Percentiles rank a stretch among this genome's conserved stretches.
phyloP scores from a whole-genome alignment of 768 basidiomycete genomes.

The Crucibulum laeve region DNA sequence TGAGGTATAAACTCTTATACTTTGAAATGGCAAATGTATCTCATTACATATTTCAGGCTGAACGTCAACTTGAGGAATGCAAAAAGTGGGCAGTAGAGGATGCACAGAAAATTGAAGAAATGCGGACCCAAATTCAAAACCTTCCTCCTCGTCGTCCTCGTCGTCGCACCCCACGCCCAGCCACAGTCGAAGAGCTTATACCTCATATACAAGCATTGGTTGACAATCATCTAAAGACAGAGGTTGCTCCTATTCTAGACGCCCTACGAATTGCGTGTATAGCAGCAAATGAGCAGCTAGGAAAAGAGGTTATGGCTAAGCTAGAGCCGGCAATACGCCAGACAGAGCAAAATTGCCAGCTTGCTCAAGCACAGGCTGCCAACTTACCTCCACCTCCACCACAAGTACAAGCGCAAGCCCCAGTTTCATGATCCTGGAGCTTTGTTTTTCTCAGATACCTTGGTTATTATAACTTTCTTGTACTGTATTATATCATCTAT shows the following conservation, averaged over 20 bases:
- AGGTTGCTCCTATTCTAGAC: constrained; percentile 19
- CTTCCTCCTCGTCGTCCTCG: constrained; percentile 14
- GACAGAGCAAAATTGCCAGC: constrained; percentile 23
- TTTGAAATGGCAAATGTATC: background rate
- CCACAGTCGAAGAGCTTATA: constrained; percentile 14
- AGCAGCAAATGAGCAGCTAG: constrained; percentile 16
- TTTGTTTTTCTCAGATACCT: too few relatives aligned
- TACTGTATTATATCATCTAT: background rate
- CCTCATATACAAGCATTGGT: constrained; percentile 6
- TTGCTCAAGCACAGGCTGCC: constrained; percentile 8
- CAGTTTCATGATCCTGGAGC: too few relatives aligned
- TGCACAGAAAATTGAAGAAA: constrained; percentile 12
- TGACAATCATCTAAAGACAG: constrained; percentile 15
- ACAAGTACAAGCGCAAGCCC: background rate
- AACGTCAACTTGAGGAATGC: constrained; percentile 11
- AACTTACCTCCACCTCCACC: background rate
- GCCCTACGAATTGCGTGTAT: constrained; percentile 16
- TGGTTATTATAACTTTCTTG: too few relatives aligned
- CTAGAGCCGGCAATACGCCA: constrained; percentile 24
- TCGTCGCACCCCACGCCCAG: constrained; percentile 9
- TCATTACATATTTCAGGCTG: constrained; percentile 1
- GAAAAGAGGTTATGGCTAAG: constrained; percentile 19
- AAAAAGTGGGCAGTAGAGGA: constrained; percentile 17
- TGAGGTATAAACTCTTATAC: constrained; percentile 9
- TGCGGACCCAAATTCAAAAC: constrained; percentile 18